Conservation (phyloP, 306 rosid species). For the Morella rubra region DNA sequence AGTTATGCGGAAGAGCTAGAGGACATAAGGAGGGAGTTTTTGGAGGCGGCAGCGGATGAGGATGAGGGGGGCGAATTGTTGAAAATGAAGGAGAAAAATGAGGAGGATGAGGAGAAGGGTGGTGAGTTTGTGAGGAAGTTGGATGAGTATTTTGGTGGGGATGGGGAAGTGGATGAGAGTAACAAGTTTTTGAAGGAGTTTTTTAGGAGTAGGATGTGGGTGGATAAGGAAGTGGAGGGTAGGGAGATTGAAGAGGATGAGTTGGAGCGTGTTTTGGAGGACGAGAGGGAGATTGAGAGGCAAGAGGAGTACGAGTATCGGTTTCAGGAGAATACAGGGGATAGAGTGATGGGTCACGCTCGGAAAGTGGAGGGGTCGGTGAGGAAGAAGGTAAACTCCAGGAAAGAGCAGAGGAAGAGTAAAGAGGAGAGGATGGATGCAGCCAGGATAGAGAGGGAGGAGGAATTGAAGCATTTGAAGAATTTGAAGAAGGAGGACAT, state of each 20-base stretch:
- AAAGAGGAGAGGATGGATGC: slow-evolving; percentile 89
- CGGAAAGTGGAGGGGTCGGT: slow-evolving; percentile 73
- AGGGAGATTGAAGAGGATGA: slow-evolving; percentile 49
- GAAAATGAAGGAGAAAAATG: slow-evolving; percentile 28
- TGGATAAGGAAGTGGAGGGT: slow-evolving; percentile 36
- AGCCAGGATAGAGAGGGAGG: slow-evolving; percentile 79
- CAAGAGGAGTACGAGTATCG: slow-evolving; percentile 83
- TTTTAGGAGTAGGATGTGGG: slow-evolving; percentile 70
- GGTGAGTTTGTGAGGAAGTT: slow-evolving; percentile 50
- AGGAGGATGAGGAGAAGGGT: slow-evolving; percentile 36
- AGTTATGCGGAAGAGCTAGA: slow-evolving; percentile 67
- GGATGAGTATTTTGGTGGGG: slow-evolving; percentile 67
- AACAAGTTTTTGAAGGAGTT: slow-evolving; percentile 53
- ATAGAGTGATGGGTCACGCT: slow-evolving; percentile 72
- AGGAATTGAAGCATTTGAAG: slow-evolving; percentile 82
- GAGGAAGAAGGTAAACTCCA: slow-evolving; percentile 73
- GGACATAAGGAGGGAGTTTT: slow-evolving; percentile 55
- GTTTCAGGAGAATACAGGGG: slow-evolving; percentile 77
- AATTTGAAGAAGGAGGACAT: slow-evolving; percentile 94
- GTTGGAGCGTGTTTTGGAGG: slow-evolving; percentile 58
- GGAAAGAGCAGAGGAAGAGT: slow-evolving; percentile 83
- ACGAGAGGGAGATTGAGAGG: slow-evolving; percentile 64
- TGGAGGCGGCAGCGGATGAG: slow-evolving; percentile 49
- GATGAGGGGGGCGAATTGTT: slow-evolving; percentile 59
- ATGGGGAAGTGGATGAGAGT: slow-evolving; percentile 43